Base-by-base conservation (phyloP, 192 early-diverging fungal species). In the Coemansia furcata region DNA sequence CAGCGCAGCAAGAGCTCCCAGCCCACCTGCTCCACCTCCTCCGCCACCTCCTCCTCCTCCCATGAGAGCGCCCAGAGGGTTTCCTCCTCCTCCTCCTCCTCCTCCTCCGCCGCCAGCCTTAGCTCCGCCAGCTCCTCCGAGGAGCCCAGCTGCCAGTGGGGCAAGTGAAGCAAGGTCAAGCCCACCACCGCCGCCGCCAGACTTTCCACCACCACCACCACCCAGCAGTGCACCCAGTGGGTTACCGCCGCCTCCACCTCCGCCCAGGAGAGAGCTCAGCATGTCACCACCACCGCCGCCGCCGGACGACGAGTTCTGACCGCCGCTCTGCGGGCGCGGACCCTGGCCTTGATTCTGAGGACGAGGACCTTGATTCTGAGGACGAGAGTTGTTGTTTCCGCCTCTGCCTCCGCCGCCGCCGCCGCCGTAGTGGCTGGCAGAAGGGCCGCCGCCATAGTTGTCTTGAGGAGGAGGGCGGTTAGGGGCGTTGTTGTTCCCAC, bases 1-100 rank as follows among this genome's bases (percentile, higher is more conserved):
- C 12, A 82, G 50, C 4, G 79, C 74, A 19, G 74, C 71, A 9
- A 82, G 68, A 3, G 79, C 79, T 17, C 71, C 79, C n/a, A 82
- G 65, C 0, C 74, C 79, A 6, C 60, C 74, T 4, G 58, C 72
- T n/a, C 72, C 77, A 26, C 76, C 64, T 6, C 67, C 59, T 5
- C 66, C 61, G 30, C 66, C 61, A 1, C 44, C 12, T 2, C 60
- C 68, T 3, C 59, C 68, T 6, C 68, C 62, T 30, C 49, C 23
- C 21, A 42, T 63, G 12, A 55, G 52, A 12, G 52, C 52, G 26
- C 52, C 52, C 26, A 55, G 52, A 55, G 52, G 52, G 26, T 55
- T 55, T n/a, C 52, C 52, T 55, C 52, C 52, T 0, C 52, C 29
- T 6, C 52, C 29, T 55, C 23, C 23, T 26, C 23, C 23, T 26